Conservation (phyloP, 2,329 filamentous ascomycete species). For the Hymenoscyphus occultus region DNA sequence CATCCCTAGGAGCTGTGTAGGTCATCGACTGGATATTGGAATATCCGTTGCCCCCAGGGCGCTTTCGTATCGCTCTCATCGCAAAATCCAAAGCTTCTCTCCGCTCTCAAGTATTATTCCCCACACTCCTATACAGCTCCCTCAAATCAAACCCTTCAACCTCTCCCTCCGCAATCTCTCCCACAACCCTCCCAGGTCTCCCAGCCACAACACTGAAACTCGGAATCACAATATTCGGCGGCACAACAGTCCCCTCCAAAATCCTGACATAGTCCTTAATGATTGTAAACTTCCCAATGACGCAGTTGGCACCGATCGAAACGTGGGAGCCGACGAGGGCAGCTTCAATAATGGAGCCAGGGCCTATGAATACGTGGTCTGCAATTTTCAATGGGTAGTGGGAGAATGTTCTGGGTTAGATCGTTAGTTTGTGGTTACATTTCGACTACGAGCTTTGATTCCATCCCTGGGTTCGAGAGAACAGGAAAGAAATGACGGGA, state of each 20-base stretch:
- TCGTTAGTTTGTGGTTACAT: neutral
- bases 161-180: conserved; percentile 73
- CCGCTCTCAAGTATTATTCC: conserved; percentile 42
- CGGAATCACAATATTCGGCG: conserved; percentile 85
- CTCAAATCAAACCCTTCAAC: conserved; percentile 62
- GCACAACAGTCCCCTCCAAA: conserved; percentile 78
- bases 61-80: neutral
- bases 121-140: conserved; percentile 62
- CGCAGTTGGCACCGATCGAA: conserved; percentile 73
- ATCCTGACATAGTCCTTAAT: conserved; percentile 92
- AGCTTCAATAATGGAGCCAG: conserved; percentile 73
- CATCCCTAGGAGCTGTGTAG: neutral
- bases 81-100: neutral
- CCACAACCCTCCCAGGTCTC: conserved; percentile 73
- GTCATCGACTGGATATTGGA: neutral
- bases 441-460: neutral
- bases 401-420: conserved; percentile 53
- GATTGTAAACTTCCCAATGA: conserved; percentile 82
- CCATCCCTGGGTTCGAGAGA: neutral
- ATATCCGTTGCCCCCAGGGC: neutral
- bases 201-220: conserved; percentile 91
- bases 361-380: conserved; percentile 89
- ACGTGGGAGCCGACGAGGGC: conserved; percentile 83
- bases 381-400: conserved; percentile 91
- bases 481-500: conserved; percentile 21